Evolutionary conservation across 495 filamentous ascomycete species (phyloP).

Genomic region (Halenospora varia): DNA sequence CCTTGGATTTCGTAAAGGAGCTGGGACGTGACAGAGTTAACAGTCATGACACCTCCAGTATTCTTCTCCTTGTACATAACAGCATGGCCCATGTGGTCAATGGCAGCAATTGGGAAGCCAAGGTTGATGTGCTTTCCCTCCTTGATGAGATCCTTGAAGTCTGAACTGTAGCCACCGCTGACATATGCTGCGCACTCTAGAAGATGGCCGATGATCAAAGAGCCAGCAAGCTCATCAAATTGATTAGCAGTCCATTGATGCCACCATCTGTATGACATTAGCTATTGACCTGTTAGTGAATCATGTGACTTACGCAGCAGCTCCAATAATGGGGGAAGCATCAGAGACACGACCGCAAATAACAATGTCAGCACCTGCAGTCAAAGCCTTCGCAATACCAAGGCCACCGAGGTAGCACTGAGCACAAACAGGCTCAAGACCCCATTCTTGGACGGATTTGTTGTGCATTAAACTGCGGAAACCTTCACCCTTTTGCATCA

Average conservation of each 20-base stretch:
- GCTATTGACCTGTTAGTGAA: too few relatives aligned
- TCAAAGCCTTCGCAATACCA: conserved; percentile 45
- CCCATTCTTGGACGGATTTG: conserved; percentile 30
- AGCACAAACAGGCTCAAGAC: conserved; percentile 50
- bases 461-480: not conserved
- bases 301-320: conserved; percentile 29
- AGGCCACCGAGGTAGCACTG: conserved; percentile 48
- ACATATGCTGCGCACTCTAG: conserved; percentile 56
- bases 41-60: conserved; percentile 29
- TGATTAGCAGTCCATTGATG: conserved; percentile 20
- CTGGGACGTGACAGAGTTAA: conserved; percentile 48
- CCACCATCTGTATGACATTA: conserved; percentile 28
- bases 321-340: conserved; percentile 49
- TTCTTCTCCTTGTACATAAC: conserved; percentile 25
- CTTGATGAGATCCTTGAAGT: conserved; percentile 45
- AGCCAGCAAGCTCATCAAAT: conserved; percentile 52
- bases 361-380: conserved; percentile 53
- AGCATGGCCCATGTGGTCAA: conserved; percentile 41
- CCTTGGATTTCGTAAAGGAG: conserved; percentile 61
- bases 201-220: conserved; percentile 50
- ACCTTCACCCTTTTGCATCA: conserved; percentile 1
- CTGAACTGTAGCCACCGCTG: conserved; percentile 55
- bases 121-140: conserved; percentile 38
- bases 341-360: conserved; percentile 54
- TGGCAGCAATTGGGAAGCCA: conserved; percentile 57